phyloP scores from a whole-genome alignment of 148 eudicot genomes.

The Suaeda aralocaspica region DNA sequence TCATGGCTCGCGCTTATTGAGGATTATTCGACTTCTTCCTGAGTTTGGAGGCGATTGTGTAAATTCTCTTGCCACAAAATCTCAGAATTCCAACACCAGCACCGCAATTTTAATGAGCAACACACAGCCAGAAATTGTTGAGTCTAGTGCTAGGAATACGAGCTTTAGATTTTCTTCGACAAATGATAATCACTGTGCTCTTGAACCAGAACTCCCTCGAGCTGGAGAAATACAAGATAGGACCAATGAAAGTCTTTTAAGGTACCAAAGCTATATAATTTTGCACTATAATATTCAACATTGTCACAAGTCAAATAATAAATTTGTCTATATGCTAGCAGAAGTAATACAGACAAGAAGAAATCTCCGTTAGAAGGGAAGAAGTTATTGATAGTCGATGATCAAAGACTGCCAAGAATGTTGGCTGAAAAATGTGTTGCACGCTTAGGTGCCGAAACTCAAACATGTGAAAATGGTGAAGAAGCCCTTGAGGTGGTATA shows the following conservation, averaged over 20 bases:
- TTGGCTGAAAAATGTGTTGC: slow-evolving; percentile 15
- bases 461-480: slow-evolving; percentile 23
- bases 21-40: slow-evolving; percentile 50
- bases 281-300: too few species aligned
- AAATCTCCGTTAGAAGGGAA: slow-evolving; percentile 23
- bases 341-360: slow-evolving; percentile 11
- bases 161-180: too few species aligned
- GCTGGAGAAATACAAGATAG: slow-evolving; percentile 8
- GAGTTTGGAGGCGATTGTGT: slow-evolving; percentile 53
- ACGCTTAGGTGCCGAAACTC: slow-evolving; percentile 18
- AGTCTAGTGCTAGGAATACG: too few species aligned
- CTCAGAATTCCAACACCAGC: neutral
- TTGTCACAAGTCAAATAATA: neutral
- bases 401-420: slow-evolving; percentile 12
- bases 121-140: slow-evolving; percentile 5
- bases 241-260: neutral
- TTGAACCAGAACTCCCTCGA: too few species aligned
- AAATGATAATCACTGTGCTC: too few species aligned
- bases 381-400: slow-evolving; percentile 25
- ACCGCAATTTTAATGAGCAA: neutral
- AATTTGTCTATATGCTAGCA: neutral
- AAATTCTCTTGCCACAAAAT: neutral
- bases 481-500: slow-evolving; percentile 19
- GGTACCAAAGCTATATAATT: neutral
- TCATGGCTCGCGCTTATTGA: slow-evolving; percentile 65